phyloP scores from a whole-genome alignment of 768 basidiomycete genomes.

The Russula ochroleuca region DNA sequence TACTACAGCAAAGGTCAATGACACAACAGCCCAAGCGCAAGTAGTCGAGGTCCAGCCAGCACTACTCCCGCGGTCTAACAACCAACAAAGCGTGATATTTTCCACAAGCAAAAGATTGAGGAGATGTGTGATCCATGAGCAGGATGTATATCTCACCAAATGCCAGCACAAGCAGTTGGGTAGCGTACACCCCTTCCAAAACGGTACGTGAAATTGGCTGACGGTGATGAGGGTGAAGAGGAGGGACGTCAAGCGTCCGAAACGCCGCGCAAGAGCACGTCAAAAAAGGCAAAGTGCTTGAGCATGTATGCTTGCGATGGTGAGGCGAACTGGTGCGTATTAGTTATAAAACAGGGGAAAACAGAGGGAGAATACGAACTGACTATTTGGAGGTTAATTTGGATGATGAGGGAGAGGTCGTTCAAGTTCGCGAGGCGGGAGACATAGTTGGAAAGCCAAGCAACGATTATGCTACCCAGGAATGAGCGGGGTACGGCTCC shows the following conservation, averaged over 20 bases:
- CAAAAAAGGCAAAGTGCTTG: constrained; percentile 58
- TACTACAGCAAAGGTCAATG: constrained; percentile 63
- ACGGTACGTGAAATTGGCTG: constrained; percentile 87
- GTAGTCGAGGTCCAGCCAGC: constrained; percentile 36
- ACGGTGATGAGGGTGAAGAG: constrained; percentile 67
- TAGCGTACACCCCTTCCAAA: constrained; percentile 89
- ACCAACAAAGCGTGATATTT: constrained; percentile 49
- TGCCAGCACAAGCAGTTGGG: constrained; percentile 88
- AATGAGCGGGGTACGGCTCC: constrained; percentile 90
- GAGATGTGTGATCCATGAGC: neutral
- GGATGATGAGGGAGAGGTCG: constrained; percentile 42
- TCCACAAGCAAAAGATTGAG: constrained; percentile 38
- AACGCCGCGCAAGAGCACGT: constrained; percentile 57
- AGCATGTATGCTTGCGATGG: constrained; percentile 64
- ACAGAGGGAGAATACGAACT: constrained; percentile 42
- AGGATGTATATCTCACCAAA: constrained; percentile 49
- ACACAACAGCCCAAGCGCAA: constrained; percentile 43
- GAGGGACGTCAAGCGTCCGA: constrained; percentile 52
- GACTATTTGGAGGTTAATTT: constrained; percentile 71
- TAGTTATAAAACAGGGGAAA: neutral
- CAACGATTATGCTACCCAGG: constrained; percentile 67
- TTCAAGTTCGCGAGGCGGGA: constrained; percentile 43
- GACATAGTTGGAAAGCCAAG: constrained; percentile 50
- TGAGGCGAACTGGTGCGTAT: constrained; percentile 57
- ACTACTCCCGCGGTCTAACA: constrained; percentile 45